phyloP scores from a whole-genome alignment of 805 yeast genomes.

The Metschnikowia borealis region DNA sequence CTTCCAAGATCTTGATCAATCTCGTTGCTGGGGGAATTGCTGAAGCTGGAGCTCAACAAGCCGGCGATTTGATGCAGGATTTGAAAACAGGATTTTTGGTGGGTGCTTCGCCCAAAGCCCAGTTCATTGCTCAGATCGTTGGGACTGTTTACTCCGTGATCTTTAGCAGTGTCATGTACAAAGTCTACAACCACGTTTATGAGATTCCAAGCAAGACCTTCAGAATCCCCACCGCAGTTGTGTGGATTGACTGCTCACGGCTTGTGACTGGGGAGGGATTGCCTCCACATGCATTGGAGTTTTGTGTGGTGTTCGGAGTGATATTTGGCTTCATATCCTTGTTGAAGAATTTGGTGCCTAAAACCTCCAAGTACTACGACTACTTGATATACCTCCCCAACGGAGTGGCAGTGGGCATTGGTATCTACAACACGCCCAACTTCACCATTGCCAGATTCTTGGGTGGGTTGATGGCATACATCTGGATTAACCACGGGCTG shows the following conservation, averaged over 20 bases:
- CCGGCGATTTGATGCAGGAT: constrained; percentile 97
- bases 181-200: constrained; percentile 75
- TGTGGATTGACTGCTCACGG: constrained; percentile 95
- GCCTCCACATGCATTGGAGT: constrained; percentile 70
- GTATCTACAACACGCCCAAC: constrained; percentile 89
- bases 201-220: constrained; percentile 78
- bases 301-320: constrained; percentile 58
- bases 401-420: constrained; percentile 97
- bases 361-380: constrained; percentile 33
- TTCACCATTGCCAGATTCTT: constrained; percentile 90
- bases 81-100: constrained; percentile 87
- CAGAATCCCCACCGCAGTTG: constrained; percentile 90
- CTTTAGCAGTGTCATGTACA: constrained; percentile 77
- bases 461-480: constrained; percentile 72
- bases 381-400: constrained; percentile 67
- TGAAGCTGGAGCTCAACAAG: constrained; percentile 98
- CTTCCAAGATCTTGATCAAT: constrained; percentile 79
- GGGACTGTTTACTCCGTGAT: constrained; percentile 85
- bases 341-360: constrained; percentile 52
- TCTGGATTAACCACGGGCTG: constrained; percentile 44
- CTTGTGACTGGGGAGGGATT: constrained; percentile 87
- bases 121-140: constrained; percentile 81
- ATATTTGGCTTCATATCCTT: constrained; percentile 69
- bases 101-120: constrained; percentile 91
- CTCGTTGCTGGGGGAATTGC: constrained; percentile 95